Evolutionary conservation across 2,329 filamentous ascomycete species (phyloP), one percentile per base, ranked within the genome.

Genomic region (Aureobasidium sp.): DNA sequence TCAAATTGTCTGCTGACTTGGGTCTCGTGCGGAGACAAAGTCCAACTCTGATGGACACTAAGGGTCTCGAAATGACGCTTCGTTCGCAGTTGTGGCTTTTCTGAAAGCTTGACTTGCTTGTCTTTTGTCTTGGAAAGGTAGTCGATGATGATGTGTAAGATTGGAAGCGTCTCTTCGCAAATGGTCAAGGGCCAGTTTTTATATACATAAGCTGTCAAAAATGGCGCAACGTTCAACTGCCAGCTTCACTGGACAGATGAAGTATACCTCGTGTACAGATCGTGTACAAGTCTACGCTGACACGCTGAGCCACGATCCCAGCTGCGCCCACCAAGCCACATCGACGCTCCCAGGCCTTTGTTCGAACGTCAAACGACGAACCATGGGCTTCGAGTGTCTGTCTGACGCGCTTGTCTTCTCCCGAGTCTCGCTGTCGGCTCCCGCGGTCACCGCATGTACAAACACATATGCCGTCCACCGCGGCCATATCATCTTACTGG

Each of bases 31-130:
- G 58, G 43, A 61, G 58, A 61, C 58, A 31, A 20, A 33, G 20
- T 61, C 31, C 29, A 40, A 50, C 45, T 61, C 43, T 38, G 43
- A 50, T 48, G 31, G 33, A 31, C 58, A 40, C 58, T 61, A 61
- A 61, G 58, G 58, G 58, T 61, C n/a, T 42, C 47, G n/a, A 18
- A n/a, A 31, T 59, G 58, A 61, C 36, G 56, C 42, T 59, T 48
- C n/a, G 56, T 59, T 42, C 36, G 36, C 56, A 29, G 15, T 4
- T 56, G 36, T 29, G 36, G 53, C 53, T 56, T 31, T 16, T n/a
- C 27, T 7, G 55, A 47, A 40, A 59, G 36, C 51, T 55, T 55
- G 51, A 27, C 13, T 27, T 42, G 51, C 51, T 55, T 55, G 33
- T 55, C 7, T 45, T 7, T 42, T 27, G 47, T 18, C 16, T 40